Base-by-base conservation (phyloP, 2,329 filamentous ascomycete species). In the Trichothecium sympodiale region DNA sequence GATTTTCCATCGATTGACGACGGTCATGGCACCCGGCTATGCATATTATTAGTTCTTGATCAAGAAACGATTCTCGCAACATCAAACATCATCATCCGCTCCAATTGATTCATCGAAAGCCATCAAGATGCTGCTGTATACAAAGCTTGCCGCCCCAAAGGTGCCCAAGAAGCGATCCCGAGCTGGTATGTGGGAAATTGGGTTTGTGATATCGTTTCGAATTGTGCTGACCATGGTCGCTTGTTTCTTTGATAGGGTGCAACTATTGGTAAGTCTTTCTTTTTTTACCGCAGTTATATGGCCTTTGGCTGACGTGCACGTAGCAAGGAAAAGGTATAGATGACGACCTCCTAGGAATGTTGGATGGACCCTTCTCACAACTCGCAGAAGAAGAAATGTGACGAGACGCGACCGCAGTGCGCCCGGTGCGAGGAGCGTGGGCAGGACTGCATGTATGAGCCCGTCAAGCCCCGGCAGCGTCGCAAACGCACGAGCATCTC, bases 131-230 rank as follows among this genome's bases (percentile, higher is more conserved):
- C 55, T 77, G 46, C 53, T 77, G 31, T 77, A 74, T 49, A 73
- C 71, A n/a, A 65, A 62, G 52, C 54, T 68, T 34, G 72, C 72
- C 39, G 53, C 64, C 32, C 69, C 72, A n/a, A 77, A 74, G 54
- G 57, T 63, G 31, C 72, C 72, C 23, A 77, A 76, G 55, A 66
- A 60, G 48, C 64, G 73, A 37, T 77, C 73, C n/a, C 62, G 72
- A 57, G 65, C 69, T 51, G 71, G 71, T 75, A 55, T 58, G 67
- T 65, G n/a, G n/a, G n/a, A n/a, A n/a, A n/a, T n/a, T n/a, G n/a
- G n/a, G n/a, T n/a, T n/a, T n/a, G n/a, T n/a, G n/a, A n/a, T n/a
- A n/a, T n/a, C n/a, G n/a, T n/a, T n/a, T n/a, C n/a, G n/a, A n/a
- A n/a, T n/a, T n/a, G n/a, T n/a, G n/a, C n/a, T n/a, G n/a, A n/a